Base-by-base conservation (phyloP, 2,329 filamentous ascomycete genomes). In the Elsinoe australis region DNA sequence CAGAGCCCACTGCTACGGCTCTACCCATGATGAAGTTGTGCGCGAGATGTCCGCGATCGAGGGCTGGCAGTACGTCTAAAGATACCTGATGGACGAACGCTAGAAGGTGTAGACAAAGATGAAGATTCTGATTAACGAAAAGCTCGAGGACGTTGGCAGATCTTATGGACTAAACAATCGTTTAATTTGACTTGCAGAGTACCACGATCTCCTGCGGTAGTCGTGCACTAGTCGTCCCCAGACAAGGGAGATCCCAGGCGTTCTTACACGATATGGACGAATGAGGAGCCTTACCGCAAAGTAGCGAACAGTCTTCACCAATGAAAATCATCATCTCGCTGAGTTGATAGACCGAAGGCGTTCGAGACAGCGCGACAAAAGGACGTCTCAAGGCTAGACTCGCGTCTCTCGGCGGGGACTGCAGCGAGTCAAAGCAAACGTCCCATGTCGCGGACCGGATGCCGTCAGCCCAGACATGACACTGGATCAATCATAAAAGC, bases 1-100 rank as follows among this genome's bases (percentile, higher is more conserved):
- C 48, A 10, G 50, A 52, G 8, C 34, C 35, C 26, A 41, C 38
- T 19, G 35, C 35, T 19, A 47, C 44, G 9, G 50, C 33, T 47
- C 35, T 52, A 21, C 50, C 50, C 47, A 52, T 52, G 15, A 7
- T 34, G 29, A 47, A 6, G 14, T 7, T 32, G n/a, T n/a, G n/a
- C n/a, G n/a, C n/a, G n/a, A n/a, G n/a, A 2, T 32, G 12, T 32
- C 8, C 4, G 4, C 29, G 17, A n/a, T 8, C 29, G 12, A n/a
- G 8, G 6, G 31, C 7, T 6, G 8, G 5, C 9, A 7, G 7
- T 15, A n/a, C n/a, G n/a, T n/a, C n/a, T n/a, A n/a, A n/a, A n/a
- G n/a, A n/a, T n/a, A n/a, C n/a, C n/a, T n/a, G n/a, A n/a, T n/a
- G n/a, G n/a, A n/a, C n/a, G n/a, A n/a, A n/a, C n/a, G n/a, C n/a